Evolutionary conservation across 192 early-diverging fungal species (phyloP), one percentile per base, ranked within the genome.

Genomic region (Phycomyces nitens): DNA sequence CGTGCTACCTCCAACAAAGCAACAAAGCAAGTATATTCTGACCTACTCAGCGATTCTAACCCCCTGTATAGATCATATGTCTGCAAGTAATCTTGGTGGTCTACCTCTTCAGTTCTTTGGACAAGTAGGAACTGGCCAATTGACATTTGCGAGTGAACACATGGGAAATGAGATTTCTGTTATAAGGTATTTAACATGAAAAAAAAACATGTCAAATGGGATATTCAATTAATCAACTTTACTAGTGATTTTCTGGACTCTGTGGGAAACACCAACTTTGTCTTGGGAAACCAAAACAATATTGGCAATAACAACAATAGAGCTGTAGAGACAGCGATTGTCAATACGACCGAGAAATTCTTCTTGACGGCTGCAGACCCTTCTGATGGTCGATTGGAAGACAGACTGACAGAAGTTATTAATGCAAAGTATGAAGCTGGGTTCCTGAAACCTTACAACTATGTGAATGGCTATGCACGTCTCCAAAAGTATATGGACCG

Each of bases 361-460:
- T 86, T 95, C 59, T 83, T 96, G 49, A 95, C 91, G 2, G 94
- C 94, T 1, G 96, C 96, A 2, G 94, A 98, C 70, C 96, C 96
- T 0, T 83, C 78, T 23, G 92, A 94, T 60, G 89, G 89, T 21
- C 84, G 87, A 40, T 85, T 87, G 7, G 93, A 94, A 75, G 94
- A 94, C 64, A 86, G 95, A 66, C 80, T 98, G 64, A 92, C 84
- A 22, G 89, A 93, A 62, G 89, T 98, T 20, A 94, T 98, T 71
- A 89, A 89, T 68, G 94, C 96, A 11, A 98, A 98, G 70, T 94
- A 93, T 62, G 93, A 98, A 65, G 94, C 94, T 18, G 96, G 96
- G 0, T 86, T 96, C 58, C 78, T 98, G 58, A 95, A 94, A 70
- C 96, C 96, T 18, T 95, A 95, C 85, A 95, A 98, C 79, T 96